Evolutionary conservation across 768 basidiomycete species (phyloP), one percentile per base, ranked within the genome.

Genomic region (Lactarius sanguifluus): DNA sequence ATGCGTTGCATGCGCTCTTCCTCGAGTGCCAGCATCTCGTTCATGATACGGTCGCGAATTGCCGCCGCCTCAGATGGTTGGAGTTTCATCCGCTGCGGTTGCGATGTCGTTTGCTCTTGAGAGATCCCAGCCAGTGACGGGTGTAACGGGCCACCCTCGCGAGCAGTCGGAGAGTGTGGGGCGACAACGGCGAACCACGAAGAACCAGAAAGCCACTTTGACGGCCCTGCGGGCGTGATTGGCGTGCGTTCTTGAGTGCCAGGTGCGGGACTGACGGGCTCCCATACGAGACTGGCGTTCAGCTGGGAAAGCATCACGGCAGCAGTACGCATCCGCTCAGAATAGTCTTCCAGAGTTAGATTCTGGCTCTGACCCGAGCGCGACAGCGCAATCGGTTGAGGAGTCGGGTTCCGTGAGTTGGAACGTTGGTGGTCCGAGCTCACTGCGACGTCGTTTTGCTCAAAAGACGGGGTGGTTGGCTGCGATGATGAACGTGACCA

Each of bases 231-330:
- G 6, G 61, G 62, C 13, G 62, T 30, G 28, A 3, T 55, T 30
- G 69, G 34, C 7, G 71, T 40, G 55, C 40, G 70, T n/a, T 59
- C 65, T 61, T 61, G 71, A 36, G 43, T 57, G 47, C 41, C 57
- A 62, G 50, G 69, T 2, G 40, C 62, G 1, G 76, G 77, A 9
- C n/a, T 16, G 5, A 80, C 72, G 30, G 81, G 76, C 71, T 90
- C 89, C 68, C 85, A 83, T 36, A 84, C 79, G 59, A 90, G 81
- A 72, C 83, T 92, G 1, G 94, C 89, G 72, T 95, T 97, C 57
- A 99, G 83, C 76, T 99, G 97, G 1, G 97, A 89, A 34, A 99
- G 87, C 97, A 99, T 98, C 68, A 98, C 89, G 12, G 97, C 97
- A 12, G 97, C 97, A 12, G 95, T 97, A 9, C 94, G 87, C 97